Evolutionary conservation across 2,329 filamentous ascomycete genomes (phyloP).

Genomic region (Rutstroemia sp.): DNA sequence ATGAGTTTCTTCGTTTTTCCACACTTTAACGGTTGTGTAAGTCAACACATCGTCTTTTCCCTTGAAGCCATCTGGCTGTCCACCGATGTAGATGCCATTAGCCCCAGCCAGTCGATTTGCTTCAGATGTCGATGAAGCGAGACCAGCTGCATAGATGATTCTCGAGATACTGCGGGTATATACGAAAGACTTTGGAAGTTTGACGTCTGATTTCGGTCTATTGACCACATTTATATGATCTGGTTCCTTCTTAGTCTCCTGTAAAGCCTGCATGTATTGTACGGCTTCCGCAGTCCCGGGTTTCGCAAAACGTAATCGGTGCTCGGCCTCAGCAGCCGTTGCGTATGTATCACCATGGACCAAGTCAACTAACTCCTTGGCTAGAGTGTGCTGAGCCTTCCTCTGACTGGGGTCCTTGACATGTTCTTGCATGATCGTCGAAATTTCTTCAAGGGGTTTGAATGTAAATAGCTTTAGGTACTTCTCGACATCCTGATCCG

Average conservation of each 20-base stretch:
- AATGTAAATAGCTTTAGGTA: constrained; percentile 91
- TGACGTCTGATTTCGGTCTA: constrained; percentile 45
- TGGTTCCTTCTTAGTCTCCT: neutral
- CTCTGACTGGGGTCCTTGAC: constrained; percentile 60
- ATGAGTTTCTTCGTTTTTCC: constrained; percentile 48
- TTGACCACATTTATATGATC: constrained; percentile 33
- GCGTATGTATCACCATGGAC: constrained; percentile 66
- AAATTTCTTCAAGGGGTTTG: constrained; percentile 63
- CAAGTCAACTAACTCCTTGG: constrained; percentile 72
- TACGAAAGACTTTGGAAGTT: constrained; percentile 52
- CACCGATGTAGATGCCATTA: constrained; percentile 55
- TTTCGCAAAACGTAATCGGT: constrained; percentile 41
- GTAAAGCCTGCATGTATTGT: neutral
- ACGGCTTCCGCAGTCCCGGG: neutral
- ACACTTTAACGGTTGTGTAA: constrained; percentile 55
- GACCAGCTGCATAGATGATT: constrained; percentile 52
- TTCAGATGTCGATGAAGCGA: constrained; percentile 48
- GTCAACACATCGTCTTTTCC: constrained; percentile 43
- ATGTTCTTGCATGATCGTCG: constrained; percentile 61
- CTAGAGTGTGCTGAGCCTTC: constrained; percentile 74
- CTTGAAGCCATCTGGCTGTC: constrained; percentile 36
- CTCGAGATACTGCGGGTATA: constrained; percentile 46
- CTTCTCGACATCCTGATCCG: constrained; percentile 73
- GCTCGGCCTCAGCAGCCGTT: constrained; percentile 49
- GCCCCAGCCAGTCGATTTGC: constrained; percentile 49